phyloP scores from a whole-genome alignment of 768 basidiomycete genomes.

The Kwoniella botswanensis region DNA sequence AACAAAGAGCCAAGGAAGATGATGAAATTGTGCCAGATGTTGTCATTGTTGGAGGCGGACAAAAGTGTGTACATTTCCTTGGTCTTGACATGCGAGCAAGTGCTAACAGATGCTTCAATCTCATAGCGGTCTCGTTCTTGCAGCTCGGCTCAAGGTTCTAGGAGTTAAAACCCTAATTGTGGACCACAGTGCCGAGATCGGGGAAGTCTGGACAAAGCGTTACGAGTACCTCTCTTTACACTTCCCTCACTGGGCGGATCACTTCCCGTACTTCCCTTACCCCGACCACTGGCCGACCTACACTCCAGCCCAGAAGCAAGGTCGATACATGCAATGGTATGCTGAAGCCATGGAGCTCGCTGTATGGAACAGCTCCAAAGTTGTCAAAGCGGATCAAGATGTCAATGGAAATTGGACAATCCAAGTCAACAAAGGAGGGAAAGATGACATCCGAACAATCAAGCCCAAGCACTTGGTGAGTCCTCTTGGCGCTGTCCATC shows the following conservation, averaged over 20 bases:
- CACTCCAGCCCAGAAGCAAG: slow-evolving; percentile 52
- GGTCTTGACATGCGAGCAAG: too few relatives aligned
- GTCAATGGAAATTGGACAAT: slow-evolving; percentile 29
- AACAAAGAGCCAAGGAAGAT: slow-evolving; percentile 19
- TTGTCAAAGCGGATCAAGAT: slow-evolving; percentile 17
- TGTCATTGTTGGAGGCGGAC: slow-evolving; percentile 34
- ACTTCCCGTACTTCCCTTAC: slow-evolving; percentile 61
- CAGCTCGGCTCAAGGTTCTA: slow-evolving; percentile 68
- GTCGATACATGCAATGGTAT: slow-evolving; percentile 53
- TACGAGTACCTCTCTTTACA: slow-evolving; percentile 73
- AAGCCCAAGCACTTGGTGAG: slow-evolving; percentile 28
- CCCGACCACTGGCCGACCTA: slow-evolving; percentile 55
- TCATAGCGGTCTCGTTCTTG: slow-evolving; percentile 65
- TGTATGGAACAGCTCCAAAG: slow-evolving; percentile 22
- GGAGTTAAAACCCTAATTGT: slow-evolving; percentile 66
- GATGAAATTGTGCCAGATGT: slow-evolving; percentile 23
- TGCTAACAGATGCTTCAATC: not conserved
- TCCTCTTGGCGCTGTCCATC: not conserved
- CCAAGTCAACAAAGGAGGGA: slow-evolving; percentile 16
- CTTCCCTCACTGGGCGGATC: slow-evolving; percentile 41
- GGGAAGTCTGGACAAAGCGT: slow-evolving; percentile 58
- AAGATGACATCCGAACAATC: slow-evolving; percentile 5
- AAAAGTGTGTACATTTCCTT: slow-evolving; percentile 23
- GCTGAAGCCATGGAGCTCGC: slow-evolving; percentile 28
- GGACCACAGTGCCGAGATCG: slow-evolving; percentile 60